Conservation (phyloP, 2,329 filamentous ascomycete species). For the Sporothrix brasiliensis region DNA sequence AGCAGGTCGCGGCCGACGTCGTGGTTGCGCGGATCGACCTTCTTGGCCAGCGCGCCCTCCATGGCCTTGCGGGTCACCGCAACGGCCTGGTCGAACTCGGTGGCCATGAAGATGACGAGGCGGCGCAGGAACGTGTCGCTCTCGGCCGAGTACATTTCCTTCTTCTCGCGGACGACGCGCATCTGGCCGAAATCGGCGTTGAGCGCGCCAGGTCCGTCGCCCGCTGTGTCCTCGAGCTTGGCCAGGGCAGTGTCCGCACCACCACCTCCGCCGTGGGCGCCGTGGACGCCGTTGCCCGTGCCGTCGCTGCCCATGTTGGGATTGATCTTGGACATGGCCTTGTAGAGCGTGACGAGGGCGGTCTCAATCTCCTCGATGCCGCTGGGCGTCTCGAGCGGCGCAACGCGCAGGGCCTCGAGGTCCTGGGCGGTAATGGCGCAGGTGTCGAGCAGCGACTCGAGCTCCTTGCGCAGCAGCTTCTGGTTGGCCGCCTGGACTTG, state of each 20-base stretch:
- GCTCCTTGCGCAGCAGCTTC: constrained; percentile 85
- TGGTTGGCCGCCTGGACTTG: constrained; percentile 98
- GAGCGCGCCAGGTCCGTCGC: constrained; percentile 51
- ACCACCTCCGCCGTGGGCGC: constrained; percentile 46
- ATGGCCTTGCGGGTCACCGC: constrained; percentile 68
- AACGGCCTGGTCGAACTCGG: constrained; percentile 76
- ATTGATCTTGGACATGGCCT: constrained; percentile 91
- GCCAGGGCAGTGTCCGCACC: constrained; percentile 42
- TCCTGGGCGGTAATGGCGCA: constrained; percentile 81
- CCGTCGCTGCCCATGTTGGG: constrained; percentile 65
- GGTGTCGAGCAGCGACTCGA: constrained; percentile 85
- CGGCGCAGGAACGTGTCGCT: constrained; percentile 76
- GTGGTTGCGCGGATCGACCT: constrained; percentile 71
- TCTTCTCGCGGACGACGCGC: constrained; percentile 93
- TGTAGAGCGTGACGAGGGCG: constrained; percentile 80
- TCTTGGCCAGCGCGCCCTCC: constrained; percentile 62
- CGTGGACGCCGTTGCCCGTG: constrained; percentile 37
- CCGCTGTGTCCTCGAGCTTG: constrained; percentile 46
- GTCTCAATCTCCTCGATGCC: constrained; percentile 78
- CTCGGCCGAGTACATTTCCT: constrained; percentile 80
- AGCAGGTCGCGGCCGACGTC: constrained; percentile 71
- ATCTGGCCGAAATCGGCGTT: constrained; percentile 82
- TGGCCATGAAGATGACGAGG: constrained; percentile 78
- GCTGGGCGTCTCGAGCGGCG: constrained; percentile 69
- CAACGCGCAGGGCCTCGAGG: constrained; percentile 71